Base-by-base conservation (phyloP, 805 yeast genomes). In the Starmerella sirachaensis region DNA sequence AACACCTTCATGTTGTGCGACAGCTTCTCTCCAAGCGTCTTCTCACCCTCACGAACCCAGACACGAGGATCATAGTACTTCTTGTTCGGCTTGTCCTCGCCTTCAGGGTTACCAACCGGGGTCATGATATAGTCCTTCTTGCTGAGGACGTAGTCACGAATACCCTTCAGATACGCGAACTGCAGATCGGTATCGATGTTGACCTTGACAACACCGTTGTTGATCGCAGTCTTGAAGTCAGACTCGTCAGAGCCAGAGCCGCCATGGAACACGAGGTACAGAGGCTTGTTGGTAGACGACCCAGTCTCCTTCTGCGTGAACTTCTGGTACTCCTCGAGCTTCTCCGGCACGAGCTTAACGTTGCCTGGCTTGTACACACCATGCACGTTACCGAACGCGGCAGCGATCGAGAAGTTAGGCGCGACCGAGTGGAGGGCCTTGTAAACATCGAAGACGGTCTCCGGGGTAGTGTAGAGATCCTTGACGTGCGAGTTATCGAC, bases 21-120 rank as follows among this genome's bases (percentile, higher is more conserved):
- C 59, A 91, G 72, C 78, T 96, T 83, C 53, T 64, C 68, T 52
- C 76, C 53, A 96, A 91, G 88, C 61, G 96, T 85, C 85, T 85
- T 85, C 76, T 91, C 98, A 75, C 98, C 97, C 72, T 88, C 97
- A 76, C 97, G 86, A 53, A 91, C 96, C 98, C 98, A 91, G 68
- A 86, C 97, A 78, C 98, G 88, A 70, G 98, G 98, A 72, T 91
- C 98, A 63, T 84, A 91, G 84, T 70, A 85, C 74, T 91, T 91
- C 86, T 91, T 91, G 88, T 91, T 91, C 71, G 98, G 98, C 75
- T 84, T 82, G 70, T 91, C 97, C 41, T 70, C 88, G 66, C 97
- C 98, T 17, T 88, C 95, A 69, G 98, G 98, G 93, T 91, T 91
- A 69, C 98, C 98, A 58, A 91, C 95, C 68, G 68, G 81, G 41